phyloP scores from a whole-genome alignment of 495 filamentous ascomycete species.

The Apodospora peruviana region DNA sequence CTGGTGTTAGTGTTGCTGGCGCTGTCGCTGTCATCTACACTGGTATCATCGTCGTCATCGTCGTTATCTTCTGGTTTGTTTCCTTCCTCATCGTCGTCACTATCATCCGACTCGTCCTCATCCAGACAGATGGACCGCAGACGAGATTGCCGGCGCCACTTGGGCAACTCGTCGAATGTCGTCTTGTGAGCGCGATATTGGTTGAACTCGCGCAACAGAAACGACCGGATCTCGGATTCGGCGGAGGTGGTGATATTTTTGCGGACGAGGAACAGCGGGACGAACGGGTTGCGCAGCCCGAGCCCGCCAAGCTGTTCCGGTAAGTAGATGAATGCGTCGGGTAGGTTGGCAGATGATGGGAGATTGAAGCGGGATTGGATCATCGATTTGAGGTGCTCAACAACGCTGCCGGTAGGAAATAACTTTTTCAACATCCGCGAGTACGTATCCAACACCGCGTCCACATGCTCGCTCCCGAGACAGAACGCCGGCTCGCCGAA shows the following conservation, averaged over 20 bases:
- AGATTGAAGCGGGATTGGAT: slow-evolving; percentile 52
- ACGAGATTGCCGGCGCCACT: slow-evolving; percentile 20
- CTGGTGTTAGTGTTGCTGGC: neutral
- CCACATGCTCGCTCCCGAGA: slow-evolving; percentile 58
- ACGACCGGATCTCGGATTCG: slow-evolving; percentile 25
- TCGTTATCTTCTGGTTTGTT: no score
- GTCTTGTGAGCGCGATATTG: slow-evolving; percentile 23
- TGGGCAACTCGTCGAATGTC: slow-evolving; percentile 39
- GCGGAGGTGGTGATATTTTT: slow-evolving; percentile 26
- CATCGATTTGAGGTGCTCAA: slow-evolving; percentile 31
- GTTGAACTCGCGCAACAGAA: slow-evolving; percentile 33
- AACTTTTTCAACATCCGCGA: slow-evolving; percentile 50
- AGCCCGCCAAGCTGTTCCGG: slow-evolving; percentile 51
- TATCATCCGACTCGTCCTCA: neutral
- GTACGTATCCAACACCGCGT: slow-evolving; percentile 56
- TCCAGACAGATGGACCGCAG: slow-evolving; percentile 6
- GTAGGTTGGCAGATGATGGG: slow-evolving; percentile 33
- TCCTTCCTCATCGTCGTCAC: neutral
- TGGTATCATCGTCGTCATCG: neutral
- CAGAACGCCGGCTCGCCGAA: slow-evolving; percentile 61
- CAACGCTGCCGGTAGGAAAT: slow-evolving; percentile 27
- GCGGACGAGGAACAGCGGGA: slow-evolving; percentile 33
- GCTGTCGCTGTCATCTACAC: neutral
- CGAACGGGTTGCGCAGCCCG: slow-evolving; percentile 51
- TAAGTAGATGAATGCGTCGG: slow-evolving; percentile 60